A percentile compares a stretch with the other conserved stretches of the same genome.
Evolutionary conservation across 495 filamentous ascomycete genomes (phyloP).

Genomic region (Neurospora sp.): DNA sequence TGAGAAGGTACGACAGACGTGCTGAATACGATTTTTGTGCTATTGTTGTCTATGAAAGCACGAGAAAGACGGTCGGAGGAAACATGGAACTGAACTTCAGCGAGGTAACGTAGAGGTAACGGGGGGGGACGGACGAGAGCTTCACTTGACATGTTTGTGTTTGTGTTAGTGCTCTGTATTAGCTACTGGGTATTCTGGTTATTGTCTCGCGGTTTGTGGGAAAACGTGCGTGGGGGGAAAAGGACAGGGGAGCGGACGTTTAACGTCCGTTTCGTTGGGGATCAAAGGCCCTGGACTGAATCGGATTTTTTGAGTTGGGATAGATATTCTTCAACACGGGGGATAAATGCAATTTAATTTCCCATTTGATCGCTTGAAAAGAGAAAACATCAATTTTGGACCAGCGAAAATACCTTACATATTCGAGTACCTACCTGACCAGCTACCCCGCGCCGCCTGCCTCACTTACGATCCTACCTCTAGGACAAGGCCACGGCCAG

Average conservation of each 20-base stretch:
- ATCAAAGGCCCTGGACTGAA: too few relatives aligned
- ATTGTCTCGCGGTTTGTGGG: neutral
- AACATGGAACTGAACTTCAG: neutral
- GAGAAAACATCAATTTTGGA: neutral
- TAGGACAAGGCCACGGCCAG: neutral
- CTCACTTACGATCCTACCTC: neutral
- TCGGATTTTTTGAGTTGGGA: too few relatives aligned
- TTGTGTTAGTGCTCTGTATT: too few relatives aligned
- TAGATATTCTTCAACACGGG: too few relatives aligned
- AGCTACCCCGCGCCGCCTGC: neutral
- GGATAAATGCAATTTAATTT: neutral
- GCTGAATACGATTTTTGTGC: neutral
- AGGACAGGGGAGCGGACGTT: neutral
- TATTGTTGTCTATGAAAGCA: neutral
- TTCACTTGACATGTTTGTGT: neutral
- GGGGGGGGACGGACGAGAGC: neutral
- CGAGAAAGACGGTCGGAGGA: neutral
- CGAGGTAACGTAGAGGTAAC: neutral
- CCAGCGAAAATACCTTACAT: neutral
- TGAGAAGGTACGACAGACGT: neutral
- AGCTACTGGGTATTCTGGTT: too few relatives aligned
- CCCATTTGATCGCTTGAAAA: neutral
- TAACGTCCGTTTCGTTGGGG: neutral
- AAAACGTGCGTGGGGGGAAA: neutral
- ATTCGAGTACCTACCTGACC: neutral